Evolutionary conservation across 345 rosid species (phyloP).

Genomic region (Mangifera indica): DNA sequence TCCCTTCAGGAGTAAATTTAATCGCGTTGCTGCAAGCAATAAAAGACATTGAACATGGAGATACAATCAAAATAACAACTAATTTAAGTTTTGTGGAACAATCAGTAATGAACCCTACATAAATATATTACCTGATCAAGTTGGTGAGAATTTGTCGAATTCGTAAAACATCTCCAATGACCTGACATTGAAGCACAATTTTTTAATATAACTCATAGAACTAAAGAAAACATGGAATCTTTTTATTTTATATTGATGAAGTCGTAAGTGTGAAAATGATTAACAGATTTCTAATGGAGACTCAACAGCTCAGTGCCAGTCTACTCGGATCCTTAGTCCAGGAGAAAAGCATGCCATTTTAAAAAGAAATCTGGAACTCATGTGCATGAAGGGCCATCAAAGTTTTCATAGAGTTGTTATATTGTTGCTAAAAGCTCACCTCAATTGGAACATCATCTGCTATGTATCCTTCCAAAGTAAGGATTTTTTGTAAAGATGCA

Average conservation of each 20-base stretch:
- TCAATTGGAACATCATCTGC: constrained; percentile 88
- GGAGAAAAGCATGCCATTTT: neutral
- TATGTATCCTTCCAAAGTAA: constrained; percentile 80
- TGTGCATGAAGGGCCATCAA: neutral
- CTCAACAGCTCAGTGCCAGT: neutral
- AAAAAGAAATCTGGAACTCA: neutral
- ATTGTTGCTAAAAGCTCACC: constrained; percentile 36
- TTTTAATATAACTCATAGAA: neutral
- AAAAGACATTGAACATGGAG: neutral
- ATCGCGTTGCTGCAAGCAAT: constrained; percentile 71
- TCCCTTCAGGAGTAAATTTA: constrained; percentile 93
- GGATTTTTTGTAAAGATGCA: constrained; percentile 72
- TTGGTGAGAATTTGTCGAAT: constrained; percentile 96
- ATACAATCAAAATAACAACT: neutral
- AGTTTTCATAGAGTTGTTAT: neutral
- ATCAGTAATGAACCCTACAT: neutral
- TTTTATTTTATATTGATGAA: neutral
- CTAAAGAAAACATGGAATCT: neutral
- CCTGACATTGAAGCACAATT: constrained; percentile 40
- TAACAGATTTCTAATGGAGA: neutral
- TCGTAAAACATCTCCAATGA: constrained; percentile 91
- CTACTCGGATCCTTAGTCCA: neutral
- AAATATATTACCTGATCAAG: constrained; percentile 67
- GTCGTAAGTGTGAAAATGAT: neutral
- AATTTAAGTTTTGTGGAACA: too few species aligned